Conservation (phyloP, 176 grass and related monocot species). For the Hsuehochloa calcarea region DNA sequence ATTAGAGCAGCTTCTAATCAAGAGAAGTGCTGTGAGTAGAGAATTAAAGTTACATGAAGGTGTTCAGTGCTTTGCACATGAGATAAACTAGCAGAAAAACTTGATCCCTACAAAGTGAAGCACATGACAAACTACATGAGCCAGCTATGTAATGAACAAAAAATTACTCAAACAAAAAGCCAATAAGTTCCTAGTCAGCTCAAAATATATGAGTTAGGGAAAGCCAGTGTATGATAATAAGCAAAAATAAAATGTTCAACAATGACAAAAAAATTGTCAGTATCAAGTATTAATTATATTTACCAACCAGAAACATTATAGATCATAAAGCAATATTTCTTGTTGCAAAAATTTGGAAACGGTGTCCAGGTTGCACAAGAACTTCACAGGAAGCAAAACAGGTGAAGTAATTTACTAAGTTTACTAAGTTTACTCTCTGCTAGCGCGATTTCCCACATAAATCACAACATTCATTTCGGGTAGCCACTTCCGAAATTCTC, state of each 20-base stretch:
- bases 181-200: neutral
- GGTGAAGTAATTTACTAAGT: neutral
- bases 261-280: neutral
- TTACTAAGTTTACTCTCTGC: slow-evolving; percentile 98
- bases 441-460: slow-evolving; percentile 99
- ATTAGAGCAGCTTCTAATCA: neutral
- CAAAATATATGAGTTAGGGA: slow-evolving; percentile 12
- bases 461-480: slow-evolving; percentile 89
- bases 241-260: neutral
- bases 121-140: neutral
- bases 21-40: neutral
- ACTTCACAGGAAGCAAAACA: slow-evolving; percentile 9
- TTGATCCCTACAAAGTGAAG: neutral
- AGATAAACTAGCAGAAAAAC: neutral
- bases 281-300: neutral
- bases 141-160: neutral
- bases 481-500: slow-evolving; percentile 96
- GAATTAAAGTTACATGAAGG: neutral
- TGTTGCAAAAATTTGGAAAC: neutral
- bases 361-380: neutral
- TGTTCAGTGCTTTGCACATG: neutral
- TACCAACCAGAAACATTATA: neutral
- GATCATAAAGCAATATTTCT: neutral
- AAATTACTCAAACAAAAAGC: neutral
- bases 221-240: neutral